These are phyloP conservation scores for Xylaria castorea DNA, from an alignment of 495 filamentous ascomycete species.

Conservation along the genomic window DNA sequence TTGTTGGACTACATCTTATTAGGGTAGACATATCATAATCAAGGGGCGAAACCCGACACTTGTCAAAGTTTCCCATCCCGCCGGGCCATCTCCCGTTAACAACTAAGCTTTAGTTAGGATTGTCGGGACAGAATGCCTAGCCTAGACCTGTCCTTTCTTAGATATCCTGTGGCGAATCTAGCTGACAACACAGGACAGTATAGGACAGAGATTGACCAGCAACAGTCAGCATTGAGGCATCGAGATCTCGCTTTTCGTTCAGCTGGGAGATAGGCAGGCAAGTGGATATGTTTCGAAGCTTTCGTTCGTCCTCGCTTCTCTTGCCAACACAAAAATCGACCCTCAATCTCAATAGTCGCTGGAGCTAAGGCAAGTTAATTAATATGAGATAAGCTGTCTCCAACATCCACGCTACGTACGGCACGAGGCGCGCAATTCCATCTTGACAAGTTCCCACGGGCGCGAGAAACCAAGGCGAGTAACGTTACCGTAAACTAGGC, in stretches of 20 bases:
- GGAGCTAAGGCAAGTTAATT: constrained; percentile 23
- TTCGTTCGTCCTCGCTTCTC: neutral
- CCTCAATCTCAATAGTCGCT: constrained; percentile 13
- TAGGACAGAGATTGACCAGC: neutral
- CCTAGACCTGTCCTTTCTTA: neutral
- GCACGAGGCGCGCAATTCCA: neutral
- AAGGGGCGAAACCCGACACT: constrained; percentile 8
- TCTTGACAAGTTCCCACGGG: neutral
- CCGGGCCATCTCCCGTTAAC: neutral
- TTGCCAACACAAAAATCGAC: constrained; percentile 1
- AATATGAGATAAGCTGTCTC: constrained; percentile 22
- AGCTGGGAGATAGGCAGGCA: neutral
- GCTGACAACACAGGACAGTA: neutral
- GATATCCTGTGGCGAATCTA: neutral
- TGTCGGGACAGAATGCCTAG: neutral
- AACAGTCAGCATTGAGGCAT: constrained; percentile 6
- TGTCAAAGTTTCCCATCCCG: neutral
- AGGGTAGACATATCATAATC: constrained; percentile 2
- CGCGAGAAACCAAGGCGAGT: neutral
- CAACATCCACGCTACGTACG: constrained; percentile 21
- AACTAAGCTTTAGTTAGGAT: neutral
- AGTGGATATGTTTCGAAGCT: constrained; percentile 23
- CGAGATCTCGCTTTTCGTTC: neutral
- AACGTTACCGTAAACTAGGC: constrained; percentile 11
- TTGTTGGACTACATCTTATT: neutral